These are phyloP conservation scores for Colletotrichum gloeosporioides DNA, from an alignment of 2,329 filamentous ascomycete species.

Conservation along the genomic window DNA sequence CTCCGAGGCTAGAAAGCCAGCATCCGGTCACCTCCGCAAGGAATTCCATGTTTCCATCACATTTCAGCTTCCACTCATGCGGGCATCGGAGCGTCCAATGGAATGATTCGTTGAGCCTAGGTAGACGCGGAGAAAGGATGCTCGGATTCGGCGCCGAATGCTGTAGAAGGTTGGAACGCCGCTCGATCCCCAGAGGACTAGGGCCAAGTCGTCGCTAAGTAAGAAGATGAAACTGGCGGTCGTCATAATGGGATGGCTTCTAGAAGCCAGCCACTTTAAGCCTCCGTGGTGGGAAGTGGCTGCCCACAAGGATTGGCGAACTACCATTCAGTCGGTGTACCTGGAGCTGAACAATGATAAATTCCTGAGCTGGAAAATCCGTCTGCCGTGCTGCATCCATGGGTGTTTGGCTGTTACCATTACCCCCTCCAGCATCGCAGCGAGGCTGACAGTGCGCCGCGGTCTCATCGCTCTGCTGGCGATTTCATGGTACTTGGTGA, in stretches of 20 bases:
- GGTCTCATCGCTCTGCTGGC: background rate
- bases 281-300: background rate
- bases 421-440: background rate
- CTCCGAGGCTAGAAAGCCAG: background rate
- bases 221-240: slow-evolving; percentile 1
- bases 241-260: background rate
- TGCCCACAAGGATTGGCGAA: background rate
- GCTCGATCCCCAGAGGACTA: background rate
- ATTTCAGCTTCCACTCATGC: background rate
- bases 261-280: background rate
- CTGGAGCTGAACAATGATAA: background rate
- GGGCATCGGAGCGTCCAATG: background rate
- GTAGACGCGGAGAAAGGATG: background rate
- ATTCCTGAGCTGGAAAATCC: background rate
- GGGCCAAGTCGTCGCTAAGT: background rate
- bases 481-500: background rate
- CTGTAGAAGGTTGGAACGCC: slow-evolving; percentile 4
- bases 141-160: background rate
- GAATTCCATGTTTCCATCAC: background rate
- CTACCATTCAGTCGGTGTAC: background rate
- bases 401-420: background rate
- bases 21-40: background rate
- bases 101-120: background rate
- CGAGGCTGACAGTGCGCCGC: background rate
- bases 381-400: background rate